Base-by-base conservation (phyloP, 2,329 filamentous ascomycete species). In the Ophiocordyceps sinensis region DNA sequence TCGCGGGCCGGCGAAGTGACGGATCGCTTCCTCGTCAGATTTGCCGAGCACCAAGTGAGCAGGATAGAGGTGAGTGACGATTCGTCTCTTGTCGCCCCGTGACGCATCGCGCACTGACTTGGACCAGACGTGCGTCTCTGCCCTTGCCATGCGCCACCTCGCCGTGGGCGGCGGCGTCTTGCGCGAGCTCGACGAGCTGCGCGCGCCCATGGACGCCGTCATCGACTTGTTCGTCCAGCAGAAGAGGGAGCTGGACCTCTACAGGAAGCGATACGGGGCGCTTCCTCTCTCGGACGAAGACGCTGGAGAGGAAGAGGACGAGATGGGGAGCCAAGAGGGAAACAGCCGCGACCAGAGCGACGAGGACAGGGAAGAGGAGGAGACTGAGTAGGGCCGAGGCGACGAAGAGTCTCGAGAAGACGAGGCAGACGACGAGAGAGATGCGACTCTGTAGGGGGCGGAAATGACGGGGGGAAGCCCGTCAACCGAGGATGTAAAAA, bases 51-150 rank as follows among this genome's bases (percentile, higher is more conserved):
- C 57, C 87, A 95, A 70, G 83, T 98, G 51, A 88, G 84, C 58
- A 78, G 91, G 54, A 93, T 98, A 58, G 91, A 98, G 78, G 87
- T 93, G 68, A 63, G 80, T n/a, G n/a, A n/a, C n/a, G n/a, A n/a
- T n/a, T 64, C 12, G 12, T 26, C 7, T 12, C 4, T 3, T 34
- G 14, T 14, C 5, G 5, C n/a, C 17, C n/a, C 12, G 12, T n/a
- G 10, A 15, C 8, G 14, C 8, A 34, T n/a, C 9, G 13, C 10
- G 5, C 7, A 15, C 32, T 34, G n/a, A 34, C 32, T 11, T n/a
- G 8, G n/a, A 9, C 8, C 37, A 93, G 86, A 81, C 85, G 40
- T 91, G 85, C 55, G 74, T 88, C 50, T 83, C 82, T 28, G 86
- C 85, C 1, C 72, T 95, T 39, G 68, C 77, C 12, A 68, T 94